phyloP scores from a whole-genome alignment of 2,329 filamentous ascomycete species.

The Penicillium verrucosum region DNA sequence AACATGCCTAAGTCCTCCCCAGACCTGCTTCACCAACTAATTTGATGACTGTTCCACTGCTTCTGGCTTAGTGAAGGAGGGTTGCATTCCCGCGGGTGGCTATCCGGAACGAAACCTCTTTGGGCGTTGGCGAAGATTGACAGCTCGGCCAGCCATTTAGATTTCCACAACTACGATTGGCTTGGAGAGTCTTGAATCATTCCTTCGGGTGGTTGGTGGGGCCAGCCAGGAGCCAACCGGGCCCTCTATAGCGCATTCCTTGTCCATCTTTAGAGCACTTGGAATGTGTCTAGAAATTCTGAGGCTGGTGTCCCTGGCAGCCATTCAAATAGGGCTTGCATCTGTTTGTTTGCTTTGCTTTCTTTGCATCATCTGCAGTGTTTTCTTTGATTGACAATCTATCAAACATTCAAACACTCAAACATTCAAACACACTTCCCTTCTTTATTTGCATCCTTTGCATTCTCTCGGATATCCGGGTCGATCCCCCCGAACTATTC shows the following conservation, averaged over 20 bases:
- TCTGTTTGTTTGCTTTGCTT: slow-evolving; percentile 45
- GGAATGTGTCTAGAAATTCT: slow-evolving; percentile 37
- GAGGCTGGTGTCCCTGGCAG: slow-evolving; percentile 34
- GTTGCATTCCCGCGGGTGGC: slow-evolving; percentile 39
- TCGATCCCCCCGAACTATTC: slow-evolving; percentile 19
- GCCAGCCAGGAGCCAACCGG: slow-evolving; percentile 19
- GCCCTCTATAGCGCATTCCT: slow-evolving; percentile 33
- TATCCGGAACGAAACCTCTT: slow-evolving; percentile 22
- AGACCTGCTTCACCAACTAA: slow-evolving; percentile 25
- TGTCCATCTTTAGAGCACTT: slow-evolving; percentile 29
- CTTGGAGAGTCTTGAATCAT: slow-evolving; percentile 18
- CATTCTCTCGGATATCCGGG: slow-evolving; percentile 18
- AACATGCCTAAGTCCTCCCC: slow-evolving; percentile 10
- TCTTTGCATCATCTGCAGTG: slow-evolving; percentile 42
- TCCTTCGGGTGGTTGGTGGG: slow-evolving; percentile 24
- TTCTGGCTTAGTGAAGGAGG: slow-evolving; percentile 32
- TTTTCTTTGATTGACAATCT: slow-evolving; percentile 38
- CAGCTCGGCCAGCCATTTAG: slow-evolving; percentile 26
- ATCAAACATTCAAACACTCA: slow-evolving; percentile 31
- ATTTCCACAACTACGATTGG: slow-evolving; percentile 26
- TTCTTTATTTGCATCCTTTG: slow-evolving; percentile 25
- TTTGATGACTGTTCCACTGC: slow-evolving; percentile 26
- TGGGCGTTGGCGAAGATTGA: slow-evolving; percentile 20
- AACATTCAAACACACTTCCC: slow-evolving; percentile 1
- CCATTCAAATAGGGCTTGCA: slow-evolving; percentile 39